Evolutionary conservation across 139 green algal genomes (phyloP), one percentile per base, ranked within the genome.

Genomic region (Ettlia oleoabundans): DNA sequence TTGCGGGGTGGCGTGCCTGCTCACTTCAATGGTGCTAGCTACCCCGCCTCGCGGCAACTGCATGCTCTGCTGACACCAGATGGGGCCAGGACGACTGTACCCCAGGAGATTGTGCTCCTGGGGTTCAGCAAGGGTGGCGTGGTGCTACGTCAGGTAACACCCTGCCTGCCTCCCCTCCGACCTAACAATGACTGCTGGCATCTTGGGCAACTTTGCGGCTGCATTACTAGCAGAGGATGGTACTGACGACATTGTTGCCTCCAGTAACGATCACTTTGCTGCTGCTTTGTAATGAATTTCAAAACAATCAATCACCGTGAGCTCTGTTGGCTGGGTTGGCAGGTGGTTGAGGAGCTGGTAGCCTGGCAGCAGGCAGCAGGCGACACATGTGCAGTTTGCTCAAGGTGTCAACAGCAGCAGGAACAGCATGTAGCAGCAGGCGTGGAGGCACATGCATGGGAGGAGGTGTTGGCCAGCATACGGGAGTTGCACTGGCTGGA

Each of bases 91-190:
- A n/a, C 38, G 33, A 7, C 58, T 35, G 32, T 53, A 70, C 24
- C 37, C 47, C 2, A 4, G 40, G 8, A 15, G 13, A 58, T 58
- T 15, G 47, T 15, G 10, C 53, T 86, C 22, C 9, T 86, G 28
- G 67, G 86, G 0, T 94, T 94, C 80, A 90, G 80, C 80, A 93
- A 94, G 38, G 89, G 89, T 32, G 87, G 81, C 32, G 76, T 94
- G 13, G 87, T 93, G 38, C 66, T 93, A 21, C 93, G 94, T 33
- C 90, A 93, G 87, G 77, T 67, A 19, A 1, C 32, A 0, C 32
- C 43, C 38, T 76, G 68, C 38, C 22, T 53, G 21, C 1, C 1
- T 1, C 21, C 15, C 18, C 47, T 15, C 28, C 32, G 8, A 22
- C 62, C 47, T 58, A 15, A 15, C 13, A 10, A 58, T 10, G 62